Percentiles rank a stretch among this genome's conserved stretches.
Evolutionary conservation across 1,139 yeast species (phyloP).

Genomic region (Kurtzmaniella quercitrusa): DNA sequence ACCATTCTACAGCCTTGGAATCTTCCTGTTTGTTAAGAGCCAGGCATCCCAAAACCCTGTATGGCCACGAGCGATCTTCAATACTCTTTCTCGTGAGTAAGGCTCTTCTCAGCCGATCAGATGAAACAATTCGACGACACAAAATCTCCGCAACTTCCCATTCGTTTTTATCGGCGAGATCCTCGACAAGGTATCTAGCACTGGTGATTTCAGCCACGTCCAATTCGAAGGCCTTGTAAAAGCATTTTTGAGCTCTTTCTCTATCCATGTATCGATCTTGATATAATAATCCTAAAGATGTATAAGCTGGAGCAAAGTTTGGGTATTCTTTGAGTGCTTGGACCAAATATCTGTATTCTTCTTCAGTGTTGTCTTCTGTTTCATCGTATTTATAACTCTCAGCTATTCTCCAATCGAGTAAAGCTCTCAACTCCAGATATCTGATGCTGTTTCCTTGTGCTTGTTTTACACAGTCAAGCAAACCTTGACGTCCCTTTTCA

Average conservation of each 20-base stretch:
- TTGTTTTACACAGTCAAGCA: constrained; percentile 39
- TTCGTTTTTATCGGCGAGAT: constrained; percentile 61
- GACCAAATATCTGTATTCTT: constrained; percentile 52
- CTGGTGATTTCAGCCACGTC: constrained; percentile 74
- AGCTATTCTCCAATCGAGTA: constrained; percentile 70
- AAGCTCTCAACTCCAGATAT: constrained; percentile 55
- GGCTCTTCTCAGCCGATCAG: constrained; percentile 55
- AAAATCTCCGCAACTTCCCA: constrained; percentile 86
- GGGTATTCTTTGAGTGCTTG: constrained; percentile 61
- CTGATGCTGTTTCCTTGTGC: constrained; percentile 49
- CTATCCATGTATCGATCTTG: constrained; percentile 53
- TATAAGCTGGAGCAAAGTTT: constrained; percentile 70
- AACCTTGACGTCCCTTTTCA: constrained; percentile 51
- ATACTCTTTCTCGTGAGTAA: constrained; percentile 25
- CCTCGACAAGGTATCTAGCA: constrained; percentile 66
- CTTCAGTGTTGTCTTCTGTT: constrained; percentile 17
- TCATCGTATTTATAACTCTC: constrained; percentile 35
- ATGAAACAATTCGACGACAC: constrained; percentile 58
- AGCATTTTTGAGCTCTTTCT: constrained; percentile 78
- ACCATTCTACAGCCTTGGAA: constrained; percentile 80
- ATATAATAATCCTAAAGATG: constrained; percentile 75
- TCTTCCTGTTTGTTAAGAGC: constrained; percentile 70
- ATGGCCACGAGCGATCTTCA: constrained; percentile 70
- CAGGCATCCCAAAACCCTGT: constrained; percentile 78
- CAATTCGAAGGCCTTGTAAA: constrained; percentile 83